These are phyloP conservation scores for Pythium aristosporum DNA, from an alignment of 352 stramenopile genomes.

Conservation along the genomic window DNA sequence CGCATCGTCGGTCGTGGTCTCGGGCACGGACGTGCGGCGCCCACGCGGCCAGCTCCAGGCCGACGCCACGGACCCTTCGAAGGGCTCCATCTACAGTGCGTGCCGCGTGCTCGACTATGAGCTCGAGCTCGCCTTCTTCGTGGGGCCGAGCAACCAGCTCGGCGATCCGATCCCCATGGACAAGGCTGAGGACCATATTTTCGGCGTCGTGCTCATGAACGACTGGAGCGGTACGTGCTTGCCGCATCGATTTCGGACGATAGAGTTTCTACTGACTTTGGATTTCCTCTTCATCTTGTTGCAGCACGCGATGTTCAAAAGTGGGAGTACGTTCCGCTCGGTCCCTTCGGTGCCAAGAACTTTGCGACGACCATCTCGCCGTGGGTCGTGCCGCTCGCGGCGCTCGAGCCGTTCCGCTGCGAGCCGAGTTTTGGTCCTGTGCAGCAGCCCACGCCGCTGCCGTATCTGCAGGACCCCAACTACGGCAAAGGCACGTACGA, in stretches of 20 bases:
- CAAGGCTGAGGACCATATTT: constrained; percentile 94
- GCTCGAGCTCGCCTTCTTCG: constrained; percentile 96
- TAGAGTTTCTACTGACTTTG: not conserved
- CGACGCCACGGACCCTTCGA: constrained; percentile 86
- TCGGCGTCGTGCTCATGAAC: constrained; percentile 97
- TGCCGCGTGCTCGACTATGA: constrained; percentile 96
- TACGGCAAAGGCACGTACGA: constrained; percentile 90
- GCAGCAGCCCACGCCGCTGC: constrained; percentile 85
- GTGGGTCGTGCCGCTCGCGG: constrained; percentile 95
- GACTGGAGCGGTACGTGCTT: constrained; percentile 91
- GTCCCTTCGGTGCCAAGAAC: constrained; percentile 97
- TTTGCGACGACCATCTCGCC: constrained; percentile 96
- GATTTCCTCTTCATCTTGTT: not conserved
- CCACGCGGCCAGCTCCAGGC: constrained; percentile 93
- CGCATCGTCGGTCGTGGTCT: constrained; percentile 89
- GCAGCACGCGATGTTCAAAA: constrained; percentile 90
- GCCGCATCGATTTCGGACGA: not conserved
- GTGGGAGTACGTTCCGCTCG: constrained; percentile 98
- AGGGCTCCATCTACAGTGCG: constrained; percentile 90
- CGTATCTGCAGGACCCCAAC: constrained; percentile 92
- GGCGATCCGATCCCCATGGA: constrained; percentile 88
- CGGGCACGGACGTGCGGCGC: constrained; percentile 79
- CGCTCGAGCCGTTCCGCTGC: constrained; percentile 92
- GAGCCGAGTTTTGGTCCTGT: constrained; percentile 89
- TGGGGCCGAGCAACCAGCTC: constrained; percentile 87